phyloP scores from a whole-genome alignment of 441 rosid genomes.

The Populus hybrid region DNA sequence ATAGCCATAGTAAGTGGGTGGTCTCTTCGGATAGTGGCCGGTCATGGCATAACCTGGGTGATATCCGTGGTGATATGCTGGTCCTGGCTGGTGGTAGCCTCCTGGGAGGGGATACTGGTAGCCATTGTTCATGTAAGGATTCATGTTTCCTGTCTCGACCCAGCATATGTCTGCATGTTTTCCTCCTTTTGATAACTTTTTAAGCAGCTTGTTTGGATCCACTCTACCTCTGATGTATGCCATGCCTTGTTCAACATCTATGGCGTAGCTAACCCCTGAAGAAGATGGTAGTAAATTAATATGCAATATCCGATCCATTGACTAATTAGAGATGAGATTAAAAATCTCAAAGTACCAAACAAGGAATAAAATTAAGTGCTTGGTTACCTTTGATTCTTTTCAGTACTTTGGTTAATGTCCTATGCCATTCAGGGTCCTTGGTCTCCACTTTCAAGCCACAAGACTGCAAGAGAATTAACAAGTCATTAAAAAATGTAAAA shows the following conservation, averaged over 20 bases:
- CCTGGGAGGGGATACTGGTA: too few relatives aligned
- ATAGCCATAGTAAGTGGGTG: too few relatives aligned
- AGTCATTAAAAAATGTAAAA: neutral
- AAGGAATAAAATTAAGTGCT: neutral
- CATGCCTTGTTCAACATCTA: neutral
- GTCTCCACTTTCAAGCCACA: constrained; percentile 6
- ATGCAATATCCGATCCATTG: neutral
- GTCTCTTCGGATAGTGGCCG: too few relatives aligned
- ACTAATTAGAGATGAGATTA: too few relatives aligned
- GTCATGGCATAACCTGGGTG: too few relatives aligned
- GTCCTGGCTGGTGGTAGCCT: too few relatives aligned
- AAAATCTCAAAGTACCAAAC: too few relatives aligned
- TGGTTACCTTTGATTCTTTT: neutral
- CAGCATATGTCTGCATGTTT: constrained; percentile 1
- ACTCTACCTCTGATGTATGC: neutral
- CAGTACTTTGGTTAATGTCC: neutral
- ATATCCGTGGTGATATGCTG: too few relatives aligned
- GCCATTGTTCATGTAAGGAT: neutral
- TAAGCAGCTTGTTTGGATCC: constrained; percentile 5
- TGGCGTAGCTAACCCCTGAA: neutral
- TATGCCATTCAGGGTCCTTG: neutral
- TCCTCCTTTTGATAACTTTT: neutral
- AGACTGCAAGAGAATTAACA: neutral
- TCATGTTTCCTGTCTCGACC: neutral
- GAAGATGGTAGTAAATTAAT: neutral